Percentiles rank a stretch among this genome's conserved stretches.
These are phyloP conservation scores for Alopecurus myosuroides DNA, from an alignment of 176 grass and related monocot species.

Conservation along the genomic window DNA sequence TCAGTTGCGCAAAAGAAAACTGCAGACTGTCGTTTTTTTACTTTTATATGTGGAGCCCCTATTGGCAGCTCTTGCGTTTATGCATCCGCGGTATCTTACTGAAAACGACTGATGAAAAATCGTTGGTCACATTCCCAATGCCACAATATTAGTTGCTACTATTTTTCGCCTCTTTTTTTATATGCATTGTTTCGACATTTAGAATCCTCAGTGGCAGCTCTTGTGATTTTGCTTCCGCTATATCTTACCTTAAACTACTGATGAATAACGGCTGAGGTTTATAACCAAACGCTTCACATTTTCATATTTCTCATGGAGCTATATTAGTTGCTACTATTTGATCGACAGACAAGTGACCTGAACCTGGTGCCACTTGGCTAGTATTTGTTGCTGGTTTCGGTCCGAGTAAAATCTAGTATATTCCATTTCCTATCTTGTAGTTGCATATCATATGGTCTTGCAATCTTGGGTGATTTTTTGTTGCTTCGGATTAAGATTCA, in stretches of 20 bases:
- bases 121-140: neutral
- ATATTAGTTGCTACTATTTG: neutral
- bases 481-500: neutral
- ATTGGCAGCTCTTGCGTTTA: neutral
- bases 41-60: neutral
- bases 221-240: neutral
- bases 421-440: neutral
- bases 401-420: neutral
- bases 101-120: neutral
- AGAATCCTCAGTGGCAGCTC: neutral
- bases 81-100: neutral
- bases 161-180: neutral
- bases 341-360: neutral
- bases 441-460: neutral
- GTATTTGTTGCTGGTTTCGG: neutral
- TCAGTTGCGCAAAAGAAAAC: neutral
- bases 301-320: neutral
- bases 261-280: neutral
- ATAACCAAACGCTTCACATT: neutral
- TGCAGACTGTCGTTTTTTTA: neutral
- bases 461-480: neutral
- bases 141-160: neutral
- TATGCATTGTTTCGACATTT: neutral
- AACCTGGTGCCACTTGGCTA: neutral
- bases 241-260: neutral